Percentiles rank a stretch among this genome's conserved stretches.
Conservation (phyloP, 1,139 yeast genomes). For the Sugiyamaella sp. region DNA sequence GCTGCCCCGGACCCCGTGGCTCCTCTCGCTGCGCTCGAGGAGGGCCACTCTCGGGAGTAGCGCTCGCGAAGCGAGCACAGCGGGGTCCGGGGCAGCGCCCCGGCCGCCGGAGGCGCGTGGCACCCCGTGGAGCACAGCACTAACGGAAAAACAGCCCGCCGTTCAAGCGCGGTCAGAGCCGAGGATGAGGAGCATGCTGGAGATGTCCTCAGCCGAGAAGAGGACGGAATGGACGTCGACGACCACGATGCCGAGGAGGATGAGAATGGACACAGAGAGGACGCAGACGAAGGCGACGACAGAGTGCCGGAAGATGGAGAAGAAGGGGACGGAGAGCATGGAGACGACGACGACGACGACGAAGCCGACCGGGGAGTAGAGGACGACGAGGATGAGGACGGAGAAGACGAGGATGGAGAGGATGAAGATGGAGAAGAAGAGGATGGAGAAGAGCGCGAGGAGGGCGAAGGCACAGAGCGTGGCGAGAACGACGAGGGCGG, state of each 20-base stretch:
- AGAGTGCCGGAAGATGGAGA: conserved; percentile 26
- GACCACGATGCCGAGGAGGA: conserved; percentile 22
- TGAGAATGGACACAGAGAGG: not conserved
- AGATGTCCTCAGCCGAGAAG: conserved; percentile 22
- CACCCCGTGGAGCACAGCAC: no score
- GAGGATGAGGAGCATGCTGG: not conserved
- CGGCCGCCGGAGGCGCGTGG: not conserved
- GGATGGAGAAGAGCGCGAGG: conserved; percentile 18
- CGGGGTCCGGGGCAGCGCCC: not conserved
- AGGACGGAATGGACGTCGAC: conserved; percentile 28
- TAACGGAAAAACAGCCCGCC: conserved; percentile 2
- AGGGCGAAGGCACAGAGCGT: conserved; percentile 9
- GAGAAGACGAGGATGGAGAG: conserved; percentile 16
- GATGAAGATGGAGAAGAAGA: conserved; percentile 18
- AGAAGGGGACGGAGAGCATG: conserved; percentile 18
- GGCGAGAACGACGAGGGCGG: conserved; percentile 22
- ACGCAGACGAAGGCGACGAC: conserved; percentile 30
- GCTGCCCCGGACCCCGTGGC: conserved; percentile 3
- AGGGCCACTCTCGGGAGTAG: not conserved
- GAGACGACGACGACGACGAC: conserved; percentile 28
- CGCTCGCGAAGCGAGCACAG: not conserved
- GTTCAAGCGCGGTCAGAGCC: not conserved
- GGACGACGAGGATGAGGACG: conserved; percentile 32
- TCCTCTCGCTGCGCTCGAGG: conserved; percentile 3
- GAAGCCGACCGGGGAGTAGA: conserved; percentile 30